Evolutionary conservation across 2,329 filamentous ascomycete genomes (phyloP).

Genomic region (Botrytis paeoniae): DNA sequence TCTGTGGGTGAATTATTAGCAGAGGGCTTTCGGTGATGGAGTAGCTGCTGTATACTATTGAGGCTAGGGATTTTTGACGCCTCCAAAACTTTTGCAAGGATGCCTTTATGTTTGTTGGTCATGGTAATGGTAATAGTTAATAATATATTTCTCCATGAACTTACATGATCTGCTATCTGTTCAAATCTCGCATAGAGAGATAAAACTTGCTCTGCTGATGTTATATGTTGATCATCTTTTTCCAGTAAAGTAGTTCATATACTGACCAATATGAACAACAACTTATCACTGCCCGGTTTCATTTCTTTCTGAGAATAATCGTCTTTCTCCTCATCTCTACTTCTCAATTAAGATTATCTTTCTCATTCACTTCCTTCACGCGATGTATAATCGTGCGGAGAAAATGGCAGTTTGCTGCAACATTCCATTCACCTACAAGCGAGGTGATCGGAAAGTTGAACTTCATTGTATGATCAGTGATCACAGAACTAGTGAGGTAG

Average conservation of each 20-base stretch:
- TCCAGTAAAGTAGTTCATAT: neutral
- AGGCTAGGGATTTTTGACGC: neutral
- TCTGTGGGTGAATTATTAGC: neutral
- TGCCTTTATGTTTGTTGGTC: neutral
- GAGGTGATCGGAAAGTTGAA: neutral
- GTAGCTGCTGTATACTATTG: neutral
- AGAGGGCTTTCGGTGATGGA: neutral
- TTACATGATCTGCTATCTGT: fast-evolving
- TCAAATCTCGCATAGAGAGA: neutral
- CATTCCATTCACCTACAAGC: neutral
- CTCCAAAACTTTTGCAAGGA: neutral
- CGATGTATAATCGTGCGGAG: neutral
- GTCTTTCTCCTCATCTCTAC: neutral
- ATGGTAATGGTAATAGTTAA: neutral
- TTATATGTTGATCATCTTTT: neutral
- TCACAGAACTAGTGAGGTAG: neutral
- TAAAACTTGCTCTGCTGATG: neutral
- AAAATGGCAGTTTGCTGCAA: neutral
- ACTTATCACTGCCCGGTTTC: neutral
- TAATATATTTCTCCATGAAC: neutral
- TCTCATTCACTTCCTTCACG: neutral
- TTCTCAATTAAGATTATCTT: neutral
- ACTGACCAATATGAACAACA: neutral
- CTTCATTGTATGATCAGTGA: neutral
- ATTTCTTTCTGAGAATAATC: neutral